These are phyloP conservation scores for Arxiozyma telluris DNA, from an alignment of 1,139 yeast genomes.

Conservation along the genomic window DNA sequence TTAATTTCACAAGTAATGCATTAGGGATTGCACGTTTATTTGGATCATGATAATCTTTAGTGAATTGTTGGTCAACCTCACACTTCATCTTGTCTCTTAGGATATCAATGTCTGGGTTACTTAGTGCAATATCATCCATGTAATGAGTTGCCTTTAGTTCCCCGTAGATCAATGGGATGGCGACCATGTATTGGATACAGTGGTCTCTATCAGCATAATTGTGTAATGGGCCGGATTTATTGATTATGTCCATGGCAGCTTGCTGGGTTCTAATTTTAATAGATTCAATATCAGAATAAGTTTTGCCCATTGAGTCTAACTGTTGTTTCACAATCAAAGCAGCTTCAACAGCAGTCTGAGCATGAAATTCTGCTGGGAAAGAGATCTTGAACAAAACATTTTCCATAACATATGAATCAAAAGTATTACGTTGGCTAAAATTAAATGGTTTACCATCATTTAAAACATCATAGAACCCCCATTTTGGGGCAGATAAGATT, in stretches of 20 bases:
- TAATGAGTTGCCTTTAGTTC: constrained; percentile 50
- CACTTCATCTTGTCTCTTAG: constrained; percentile 48
- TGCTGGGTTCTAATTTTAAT: constrained; percentile 49
- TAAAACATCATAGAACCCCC: constrained; percentile 55
- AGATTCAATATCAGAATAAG: constrained; percentile 41
- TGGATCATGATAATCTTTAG: constrained; percentile 47
- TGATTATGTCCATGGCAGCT: constrained; percentile 51
- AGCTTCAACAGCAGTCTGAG: constrained; percentile 58
- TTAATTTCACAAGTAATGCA: constrained; percentile 41
- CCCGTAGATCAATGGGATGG: constrained; percentile 46
- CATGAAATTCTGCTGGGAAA: constrained; percentile 59
- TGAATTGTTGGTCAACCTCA: constrained; percentile 41
- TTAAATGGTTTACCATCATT: constrained; percentile 44
- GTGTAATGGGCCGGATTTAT: constrained; percentile 48
- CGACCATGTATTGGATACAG: constrained; percentile 55
- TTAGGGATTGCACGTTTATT: constrained; percentile 49
- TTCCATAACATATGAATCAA: constrained; percentile 55
- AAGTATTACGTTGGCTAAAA: constrained; percentile 39
- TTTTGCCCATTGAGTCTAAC: constrained; percentile 35
- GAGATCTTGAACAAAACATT: constrained; percentile 51
- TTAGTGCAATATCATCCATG: constrained; percentile 39
- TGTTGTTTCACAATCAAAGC: constrained; percentile 38
- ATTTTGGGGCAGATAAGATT: constrained; percentile 45
- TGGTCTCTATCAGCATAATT: constrained; percentile 58
- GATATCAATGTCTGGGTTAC: constrained; percentile 44